Base-by-base conservation (phyloP, 345 rosid species). In the Populus simonii region DNA sequence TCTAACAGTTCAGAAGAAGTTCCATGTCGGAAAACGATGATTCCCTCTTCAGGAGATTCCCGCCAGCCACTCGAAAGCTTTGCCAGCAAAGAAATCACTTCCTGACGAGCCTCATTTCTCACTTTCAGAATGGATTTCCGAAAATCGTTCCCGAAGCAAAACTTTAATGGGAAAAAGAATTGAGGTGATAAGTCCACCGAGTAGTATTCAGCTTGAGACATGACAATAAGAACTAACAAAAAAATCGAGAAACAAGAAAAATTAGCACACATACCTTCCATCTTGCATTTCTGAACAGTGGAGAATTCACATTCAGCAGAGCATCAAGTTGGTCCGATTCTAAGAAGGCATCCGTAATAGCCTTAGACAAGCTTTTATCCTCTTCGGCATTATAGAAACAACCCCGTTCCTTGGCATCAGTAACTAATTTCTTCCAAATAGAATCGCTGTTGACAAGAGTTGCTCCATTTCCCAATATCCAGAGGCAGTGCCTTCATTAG, bases 41-140 rank as follows among this genome's bases (percentile, higher is more conserved):
- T 78, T 33, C 71, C 70, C 53, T 61, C 82, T 2, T 88, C n/a
- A 0, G 29, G 36, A 49, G 59, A 8, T 27, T 45, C 89, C 27
- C 87, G 80, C 91, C 88, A 85, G 53, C 92, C 92, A 25, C 76
- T 62, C 2, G 89, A 76, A 53, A 89, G 85, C 75, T 43, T 81
- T 68, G 65, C 39, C 36, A 89, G 73, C 61, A 78, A 73, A 38
- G 69, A 73, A 23, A 89, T 57, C 39, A 84, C 82, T 4, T 61
- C 73, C 49, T 27, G 75, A 73, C 87, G 78, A 6, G 16, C 69
- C 41, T 55, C 67, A 17, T 3, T 59, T 9, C 6, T 1, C 63
- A 88, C 33, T 65, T 76, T 88, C 72, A 76, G 76, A 76, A 88
- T 88, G 27, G 91, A 88, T 68, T 36, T 84, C 57, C 70, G 57